Conservation (phyloP, 139 green algal genomes). For the Pseudopediastrum boryanum region DNA sequence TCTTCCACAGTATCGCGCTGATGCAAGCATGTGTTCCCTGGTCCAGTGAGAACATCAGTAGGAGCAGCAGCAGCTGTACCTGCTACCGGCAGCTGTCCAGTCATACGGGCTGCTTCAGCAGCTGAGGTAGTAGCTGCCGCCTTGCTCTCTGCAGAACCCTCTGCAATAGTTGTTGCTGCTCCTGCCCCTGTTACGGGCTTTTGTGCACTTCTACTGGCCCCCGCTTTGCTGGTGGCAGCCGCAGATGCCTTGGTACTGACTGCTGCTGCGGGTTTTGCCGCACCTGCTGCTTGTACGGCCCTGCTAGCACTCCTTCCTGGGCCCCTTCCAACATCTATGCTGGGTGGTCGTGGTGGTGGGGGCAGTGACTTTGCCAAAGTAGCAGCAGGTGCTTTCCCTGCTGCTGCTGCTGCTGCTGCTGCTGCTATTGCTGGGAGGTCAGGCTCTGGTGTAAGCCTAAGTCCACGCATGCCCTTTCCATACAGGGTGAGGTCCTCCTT, state of each 20-base stretch:
- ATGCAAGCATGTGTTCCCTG: too few relatives aligned
- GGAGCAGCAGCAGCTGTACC: neutral
- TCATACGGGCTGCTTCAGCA: neutral
- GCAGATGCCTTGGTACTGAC: neutral
- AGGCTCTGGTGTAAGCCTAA: neutral
- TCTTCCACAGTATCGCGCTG: too few relatives aligned
- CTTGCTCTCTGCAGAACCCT: neutral
- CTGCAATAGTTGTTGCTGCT: constrained; percentile 1
- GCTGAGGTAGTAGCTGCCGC: neutral
- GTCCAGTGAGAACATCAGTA: too few relatives aligned
- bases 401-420: constrained; percentile 14
- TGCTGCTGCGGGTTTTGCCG: neutral
- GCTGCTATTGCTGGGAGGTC: constrained; percentile 19
- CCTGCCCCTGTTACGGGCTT: too few relatives aligned
- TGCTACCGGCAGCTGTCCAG: neutral
- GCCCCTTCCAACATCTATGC: too few relatives aligned
- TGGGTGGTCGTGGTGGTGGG: neutral
- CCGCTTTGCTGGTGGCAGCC: neutral
- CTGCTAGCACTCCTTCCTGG: neutral
- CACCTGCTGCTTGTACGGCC: constrained; percentile 1
- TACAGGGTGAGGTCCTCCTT: constrained; percentile 43
- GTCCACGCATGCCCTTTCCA: constrained; percentile 57
- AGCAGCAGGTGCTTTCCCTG: neutral
- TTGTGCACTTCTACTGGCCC: neutral
- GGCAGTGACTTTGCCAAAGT: too few relatives aligned